phyloP scores from a whole-genome alignment of 1,284 basidiomycete genomes.

The Fomitiporia mediterranea region DNA sequence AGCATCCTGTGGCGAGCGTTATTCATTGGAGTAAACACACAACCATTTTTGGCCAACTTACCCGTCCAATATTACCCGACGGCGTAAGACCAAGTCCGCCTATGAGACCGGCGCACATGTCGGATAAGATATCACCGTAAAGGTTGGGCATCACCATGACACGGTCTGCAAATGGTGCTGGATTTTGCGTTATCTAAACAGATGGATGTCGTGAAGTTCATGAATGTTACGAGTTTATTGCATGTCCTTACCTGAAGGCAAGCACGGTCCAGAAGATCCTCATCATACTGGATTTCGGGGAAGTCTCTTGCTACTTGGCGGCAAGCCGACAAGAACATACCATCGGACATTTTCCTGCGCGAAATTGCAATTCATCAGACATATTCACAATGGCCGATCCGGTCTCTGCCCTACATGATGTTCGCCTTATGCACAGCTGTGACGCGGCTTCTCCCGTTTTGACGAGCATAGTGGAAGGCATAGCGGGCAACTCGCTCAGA shows the following conservation, averaged over 20 bases:
- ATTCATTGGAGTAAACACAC: constrained; percentile 3
- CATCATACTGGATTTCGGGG: constrained; percentile 92
- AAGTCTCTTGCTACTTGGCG: constrained; percentile 96
- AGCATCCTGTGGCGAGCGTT: constrained; percentile 63
- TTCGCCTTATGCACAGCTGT: constrained; percentile 99
- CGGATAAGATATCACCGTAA: constrained; percentile 95
- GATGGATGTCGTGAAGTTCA: neutral
- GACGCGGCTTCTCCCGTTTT: constrained; percentile 85
- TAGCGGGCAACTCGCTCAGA: constrained; percentile 98
- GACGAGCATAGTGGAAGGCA: constrained; percentile 95
- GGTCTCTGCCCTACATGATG: constrained; percentile 71
- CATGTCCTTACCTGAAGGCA: constrained; percentile 73
- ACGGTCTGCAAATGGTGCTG: constrained; percentile 88
- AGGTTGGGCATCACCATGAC: constrained; percentile 99
- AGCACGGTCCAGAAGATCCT: constrained; percentile 95
- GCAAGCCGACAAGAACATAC: constrained; percentile 99
- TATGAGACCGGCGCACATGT: constrained; percentile 99
- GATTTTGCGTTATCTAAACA: constrained; percentile 87
- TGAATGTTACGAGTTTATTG: neutral
- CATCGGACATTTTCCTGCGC: constrained; percentile 96
- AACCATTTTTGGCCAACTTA: constrained; percentile 29
- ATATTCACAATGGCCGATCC: neutral
- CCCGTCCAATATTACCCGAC: constrained; percentile 95
- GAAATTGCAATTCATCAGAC: neutral
- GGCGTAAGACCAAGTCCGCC: constrained; percentile 97